Percentiles rank a stretch among this genome's conserved stretches.
These are phyloP conservation scores for Aspergillus steynii DNA, from an alignment of 495 filamentous ascomycete genomes.

Conservation along the genomic window DNA sequence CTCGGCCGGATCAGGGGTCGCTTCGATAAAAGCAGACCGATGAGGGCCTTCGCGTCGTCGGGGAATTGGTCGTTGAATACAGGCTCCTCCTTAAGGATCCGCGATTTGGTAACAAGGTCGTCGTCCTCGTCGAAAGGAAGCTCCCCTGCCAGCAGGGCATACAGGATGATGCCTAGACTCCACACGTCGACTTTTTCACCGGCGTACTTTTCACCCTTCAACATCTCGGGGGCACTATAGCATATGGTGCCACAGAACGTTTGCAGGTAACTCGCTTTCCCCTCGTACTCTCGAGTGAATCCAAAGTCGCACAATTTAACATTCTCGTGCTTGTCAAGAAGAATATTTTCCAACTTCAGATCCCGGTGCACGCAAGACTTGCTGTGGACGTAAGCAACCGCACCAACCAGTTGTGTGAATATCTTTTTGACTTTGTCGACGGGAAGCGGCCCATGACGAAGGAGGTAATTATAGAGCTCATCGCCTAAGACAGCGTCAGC, in stretches of 20 bases:
- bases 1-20: conserved; percentile 80
- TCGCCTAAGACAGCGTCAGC: conserved; percentile 63
- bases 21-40: conserved; percentile 80
- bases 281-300: conserved; percentile 96
- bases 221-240: conserved; percentile 97
- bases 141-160: conserved; percentile 88
- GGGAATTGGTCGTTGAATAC: conserved; percentile 79
- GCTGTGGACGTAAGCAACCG: conserved; percentile 92
- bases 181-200: conserved; percentile 98
- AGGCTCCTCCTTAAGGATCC: conserved; percentile 82
- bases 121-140: conserved; percentile 95
- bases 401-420: conserved; percentile 93
- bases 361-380: conserved; percentile 96
- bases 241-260: conserved; percentile 98
- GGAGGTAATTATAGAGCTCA: conserved; percentile 93
- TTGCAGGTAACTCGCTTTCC: conserved; percentile 90
- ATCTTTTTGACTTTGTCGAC: conserved; percentile 91
- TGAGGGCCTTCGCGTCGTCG: conserved; percentile 70
- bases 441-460: conserved; percentile 79
- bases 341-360: conserved; percentile 94
- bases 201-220: conserved; percentile 96
- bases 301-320: conserved; percentile 99
- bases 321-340: conserved; percentile 95
- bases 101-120: conserved; percentile 78
- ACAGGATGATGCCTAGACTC: conserved; percentile 96